A percentile compares a stretch with the other conserved stretches of the same genome.
phyloP scores from a whole-genome alignment of 441 rosid genomes.

The Arabidopsis lyrata region DNA sequence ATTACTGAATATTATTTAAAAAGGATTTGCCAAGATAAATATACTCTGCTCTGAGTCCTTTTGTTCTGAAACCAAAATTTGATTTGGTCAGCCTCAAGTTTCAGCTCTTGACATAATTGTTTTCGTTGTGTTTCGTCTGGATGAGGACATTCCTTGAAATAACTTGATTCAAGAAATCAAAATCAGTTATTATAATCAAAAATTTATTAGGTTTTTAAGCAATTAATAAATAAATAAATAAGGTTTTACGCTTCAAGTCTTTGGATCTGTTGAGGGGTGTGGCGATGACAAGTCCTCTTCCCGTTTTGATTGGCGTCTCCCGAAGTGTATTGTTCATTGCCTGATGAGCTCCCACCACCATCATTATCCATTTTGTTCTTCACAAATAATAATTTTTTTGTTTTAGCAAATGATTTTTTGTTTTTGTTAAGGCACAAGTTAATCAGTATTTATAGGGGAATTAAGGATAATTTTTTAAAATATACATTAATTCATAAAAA shows the following conservation, averaged over 20 bases:
- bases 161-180: constrained; percentile 44
- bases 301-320: constrained; percentile 39
- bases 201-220: not conserved
- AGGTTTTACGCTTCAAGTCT: constrained; percentile 67
- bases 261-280: constrained; percentile 56
- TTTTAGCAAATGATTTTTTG: not conserved
- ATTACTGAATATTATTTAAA: not conserved
- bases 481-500: not conserved
- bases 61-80: constrained; percentile 93
- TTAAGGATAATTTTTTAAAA: not conserved
- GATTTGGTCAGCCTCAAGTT: constrained; percentile 61
- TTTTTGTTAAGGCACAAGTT: constrained; percentile 16
- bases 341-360: constrained; percentile 43
- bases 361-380: constrained; percentile 41
- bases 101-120: constrained; percentile 54
- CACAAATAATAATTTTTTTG: constrained; percentile 1
- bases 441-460: constrained; percentile 29
- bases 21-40: constrained; percentile 1
- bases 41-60: constrained; percentile 76
- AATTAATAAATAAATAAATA: not conserved
- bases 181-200: not conserved
- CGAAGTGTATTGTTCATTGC: constrained; percentile 48
- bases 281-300: constrained; percentile 54
- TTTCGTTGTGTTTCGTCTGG: constrained; percentile 68
- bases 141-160: constrained; percentile 69